A percentile compares a stretch with the other conserved stretches of the same genome.
Evolutionary conservation across 1,139 yeast species (phyloP).

Genomic region (Suhomyces chickasaworum): DNA sequence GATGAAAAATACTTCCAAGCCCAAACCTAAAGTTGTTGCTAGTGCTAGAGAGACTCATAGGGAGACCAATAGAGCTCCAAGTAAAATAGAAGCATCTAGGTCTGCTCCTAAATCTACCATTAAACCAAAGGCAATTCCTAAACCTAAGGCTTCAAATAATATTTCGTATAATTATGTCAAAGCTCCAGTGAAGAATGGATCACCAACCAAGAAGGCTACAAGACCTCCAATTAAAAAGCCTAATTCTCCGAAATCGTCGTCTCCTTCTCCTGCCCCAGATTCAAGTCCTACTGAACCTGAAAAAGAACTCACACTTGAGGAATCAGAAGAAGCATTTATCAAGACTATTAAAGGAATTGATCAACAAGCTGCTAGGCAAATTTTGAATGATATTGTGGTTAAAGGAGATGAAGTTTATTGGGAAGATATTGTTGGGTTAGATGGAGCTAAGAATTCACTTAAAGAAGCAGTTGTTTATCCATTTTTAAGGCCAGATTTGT

Average conservation of each 20-base stretch:
- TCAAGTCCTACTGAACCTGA: slow-evolving; percentile 14
- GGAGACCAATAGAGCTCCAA: not conserved
- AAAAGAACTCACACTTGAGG: slow-evolving; percentile 48
- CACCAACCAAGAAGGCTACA: slow-evolving; percentile 14
- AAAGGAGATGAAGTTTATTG: slow-evolving; percentile 95
- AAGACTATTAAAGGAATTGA: slow-evolving; percentile 45
- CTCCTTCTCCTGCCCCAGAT: slow-evolving; percentile 8
- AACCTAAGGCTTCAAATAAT: slow-evolving; percentile 17
- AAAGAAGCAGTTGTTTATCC: slow-evolving; percentile 98
- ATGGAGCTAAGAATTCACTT: slow-evolving; percentile 81
- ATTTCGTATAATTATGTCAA: slow-evolving; percentile 35
- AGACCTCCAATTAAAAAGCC: slow-evolving; percentile 15
- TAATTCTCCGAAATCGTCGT: not conserved
- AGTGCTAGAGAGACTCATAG: slow-evolving; percentile 10
- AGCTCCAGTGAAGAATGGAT: slow-evolving; percentile 8
- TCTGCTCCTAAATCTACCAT: slow-evolving; percentile 4
- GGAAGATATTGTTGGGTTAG: slow-evolving; percentile 96
- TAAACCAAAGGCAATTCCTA: slow-evolving; percentile 10
- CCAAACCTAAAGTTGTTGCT: slow-evolving; percentile 18
- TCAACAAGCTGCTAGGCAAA: slow-evolving; percentile 54
- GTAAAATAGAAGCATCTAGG: slow-evolving; percentile 3
- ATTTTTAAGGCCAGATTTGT: slow-evolving; percentile 88
- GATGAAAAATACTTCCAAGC: slow-evolving; percentile 29
- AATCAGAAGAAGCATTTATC: slow-evolving; percentile 61
- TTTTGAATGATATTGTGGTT: slow-evolving; percentile 86